These are phyloP conservation scores for Scutellaria galericulata DNA, from an alignment of 257 asterid genomes.

Conservation along the genomic window DNA sequence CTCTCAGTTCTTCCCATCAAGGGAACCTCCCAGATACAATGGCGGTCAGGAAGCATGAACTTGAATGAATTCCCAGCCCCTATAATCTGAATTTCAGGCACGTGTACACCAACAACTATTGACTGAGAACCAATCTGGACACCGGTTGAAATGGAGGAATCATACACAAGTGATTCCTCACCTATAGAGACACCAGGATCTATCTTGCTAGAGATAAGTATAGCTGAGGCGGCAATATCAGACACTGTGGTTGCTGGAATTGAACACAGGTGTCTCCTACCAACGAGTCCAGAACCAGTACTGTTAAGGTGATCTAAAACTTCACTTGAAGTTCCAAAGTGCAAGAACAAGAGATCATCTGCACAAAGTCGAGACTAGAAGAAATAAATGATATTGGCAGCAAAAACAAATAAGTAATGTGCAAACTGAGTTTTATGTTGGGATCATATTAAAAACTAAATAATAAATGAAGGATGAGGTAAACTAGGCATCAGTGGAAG, in stretches of 20 bases:
- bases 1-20: conserved; percentile 65
- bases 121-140: conserved; percentile 91
- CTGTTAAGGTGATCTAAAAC: conserved; percentile 91
- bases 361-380: conserved; percentile 32
- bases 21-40: conserved; percentile 99
- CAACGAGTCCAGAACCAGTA: conserved; percentile 79
- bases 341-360: conserved; percentile 91
- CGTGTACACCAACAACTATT: conserved; percentile 78
- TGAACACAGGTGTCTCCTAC: conserved; percentile 94
- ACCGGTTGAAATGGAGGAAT: conserved; percentile 72
- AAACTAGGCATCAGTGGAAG: conserved; percentile 31
- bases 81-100: conserved; percentile 48
- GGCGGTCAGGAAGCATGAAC: conserved; percentile 95
- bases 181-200: conserved; percentile 87
- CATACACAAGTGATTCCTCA: conserved; percentile 88
- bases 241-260: conserved; percentile 89
- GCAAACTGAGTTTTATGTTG: conserved; percentile 18
- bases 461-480: background rate
- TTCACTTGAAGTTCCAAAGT: conserved; percentile 97
- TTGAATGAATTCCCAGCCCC: conserved; percentile 49
- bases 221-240: conserved; percentile 89
- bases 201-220: conserved; percentile 82
- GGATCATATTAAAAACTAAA: background rate
- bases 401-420: conserved; percentile 21
- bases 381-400: conserved; percentile 18